These are phyloP conservation scores for Clarireedia monteithiana DNA, from an alignment of 2,329 filamentous ascomycete genomes.

Conservation along the genomic window DNA sequence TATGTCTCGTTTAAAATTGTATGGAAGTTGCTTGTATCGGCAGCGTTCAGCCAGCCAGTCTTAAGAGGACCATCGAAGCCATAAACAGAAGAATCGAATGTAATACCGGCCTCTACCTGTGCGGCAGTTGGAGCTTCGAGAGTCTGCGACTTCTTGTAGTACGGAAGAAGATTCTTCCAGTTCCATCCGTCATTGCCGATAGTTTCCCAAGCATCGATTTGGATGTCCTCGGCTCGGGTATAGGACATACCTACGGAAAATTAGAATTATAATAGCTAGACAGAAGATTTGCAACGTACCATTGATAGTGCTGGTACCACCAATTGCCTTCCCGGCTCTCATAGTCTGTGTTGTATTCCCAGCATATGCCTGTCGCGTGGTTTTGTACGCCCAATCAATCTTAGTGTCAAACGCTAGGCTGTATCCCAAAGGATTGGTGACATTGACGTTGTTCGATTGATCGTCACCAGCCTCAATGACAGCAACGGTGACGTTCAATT, in stretches of 20 bases:
- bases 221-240: constrained; percentile 28
- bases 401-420: constrained; percentile 8
- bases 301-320: constrained; percentile 37
- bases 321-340: constrained; percentile 35
- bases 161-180: constrained; percentile 27
- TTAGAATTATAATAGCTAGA: constrained; percentile 9
- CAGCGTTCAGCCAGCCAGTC: constrained; percentile 31
- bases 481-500: constrained; percentile 6
- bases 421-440: constrained; percentile 2
- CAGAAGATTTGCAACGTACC: constrained; percentile 25
- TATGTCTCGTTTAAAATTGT: constrained; percentile 28
- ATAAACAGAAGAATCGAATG: constrained; percentile 30
- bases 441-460: neutral
- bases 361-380: constrained; percentile 27
- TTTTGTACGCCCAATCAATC: constrained; percentile 26
- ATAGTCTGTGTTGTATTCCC: constrained; percentile 25
- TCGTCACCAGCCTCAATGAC: constrained; percentile 10
- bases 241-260: constrained; percentile 30
- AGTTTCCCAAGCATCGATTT: constrained; percentile 33
- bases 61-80: constrained; percentile 31
- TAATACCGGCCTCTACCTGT: constrained; percentile 31
- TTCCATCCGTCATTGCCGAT: constrained; percentile 32
- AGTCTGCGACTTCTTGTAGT: constrained; percentile 22
- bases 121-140: constrained; percentile 25
- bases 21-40: constrained; percentile 31